Evolutionary conservation across 225 moss, liverwort and hornwort genomes (phyloP).

Genomic region (Anthoceros angustus): DNA sequence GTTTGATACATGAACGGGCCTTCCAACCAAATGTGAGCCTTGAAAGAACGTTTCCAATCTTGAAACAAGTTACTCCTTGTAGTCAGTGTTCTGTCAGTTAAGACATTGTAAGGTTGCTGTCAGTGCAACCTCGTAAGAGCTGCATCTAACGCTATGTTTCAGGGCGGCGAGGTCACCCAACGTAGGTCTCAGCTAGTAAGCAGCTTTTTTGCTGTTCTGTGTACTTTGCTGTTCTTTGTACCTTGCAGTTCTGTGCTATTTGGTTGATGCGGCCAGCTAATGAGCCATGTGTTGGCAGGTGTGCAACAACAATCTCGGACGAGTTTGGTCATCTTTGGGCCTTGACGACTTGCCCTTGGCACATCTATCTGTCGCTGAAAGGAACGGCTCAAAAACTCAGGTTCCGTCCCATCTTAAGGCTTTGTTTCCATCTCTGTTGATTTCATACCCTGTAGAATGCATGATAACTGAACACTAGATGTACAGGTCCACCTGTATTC

Average conservation of each 20-base stretch:
- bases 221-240: background rate
- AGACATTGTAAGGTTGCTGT: background rate
- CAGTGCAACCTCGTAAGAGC: background rate
- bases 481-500: constrained; percentile 26
- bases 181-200: background rate
- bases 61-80: too few relatives aligned
- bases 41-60: too few relatives aligned
- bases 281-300: constrained; percentile 23
- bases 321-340: constrained; percentile 51
- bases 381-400: constrained; percentile 26
- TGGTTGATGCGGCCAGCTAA: background rate
- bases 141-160: background rate
- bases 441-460: background rate
- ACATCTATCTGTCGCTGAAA: constrained; percentile 33
- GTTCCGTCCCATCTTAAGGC: constrained; percentile 11
- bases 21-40: background rate
- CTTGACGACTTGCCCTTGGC: constrained; percentile 47
- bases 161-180: background rate
- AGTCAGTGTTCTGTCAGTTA: too few relatives aligned
- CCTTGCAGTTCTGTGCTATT: background rate
- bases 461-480: background rate
- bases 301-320: constrained; percentile 63
- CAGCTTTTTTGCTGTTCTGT: background rate
- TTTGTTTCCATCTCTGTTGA: background rate
- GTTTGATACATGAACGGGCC: background rate